Evolutionary conservation across 805 yeast genomes (phyloP).

Genomic region (Candida taoyuanica): DNA sequence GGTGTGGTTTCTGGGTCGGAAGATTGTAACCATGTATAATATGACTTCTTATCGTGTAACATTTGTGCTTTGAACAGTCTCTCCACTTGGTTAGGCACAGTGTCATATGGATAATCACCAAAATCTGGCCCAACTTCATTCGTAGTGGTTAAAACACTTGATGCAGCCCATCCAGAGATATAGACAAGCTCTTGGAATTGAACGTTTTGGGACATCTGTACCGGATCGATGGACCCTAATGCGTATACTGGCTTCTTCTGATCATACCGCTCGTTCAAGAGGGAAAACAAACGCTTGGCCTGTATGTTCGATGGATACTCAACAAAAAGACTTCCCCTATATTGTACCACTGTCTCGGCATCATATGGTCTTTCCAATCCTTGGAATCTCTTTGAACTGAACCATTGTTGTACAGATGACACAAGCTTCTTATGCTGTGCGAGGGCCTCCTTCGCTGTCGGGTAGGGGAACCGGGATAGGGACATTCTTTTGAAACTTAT

Average conservation of each 20-base stretch:
- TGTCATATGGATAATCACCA: conserved; percentile 66
- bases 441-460: conserved; percentile 15
- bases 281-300: conserved; percentile 46
- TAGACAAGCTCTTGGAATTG: conserved; percentile 48
- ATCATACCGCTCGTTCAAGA: conserved; percentile 37
- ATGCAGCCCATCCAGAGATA: conserved; percentile 61
- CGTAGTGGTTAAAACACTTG: conserved; percentile 52
- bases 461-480: conserved; percentile 22
- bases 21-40: conserved; percentile 36
- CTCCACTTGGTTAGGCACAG: conserved; percentile 64
- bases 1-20: conserved; percentile 14
- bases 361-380: conserved; percentile 47
- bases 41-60: conserved; percentile 50
- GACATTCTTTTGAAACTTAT: conserved; percentile 3
- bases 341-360: conserved; percentile 47
- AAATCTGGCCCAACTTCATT: conserved; percentile 63
- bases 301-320: conserved; percentile 46
- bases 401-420: conserved; percentile 42
- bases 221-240: conserved; percentile 59
- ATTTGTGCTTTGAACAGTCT: conserved; percentile 54
- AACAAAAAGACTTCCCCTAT: conserved; percentile 44
- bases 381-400: conserved; percentile 42
- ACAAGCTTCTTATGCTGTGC: conserved; percentile 27
- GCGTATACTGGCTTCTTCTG: conserved; percentile 48
- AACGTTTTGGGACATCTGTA: conserved; percentile 54